These are phyloP conservation scores for Colletotrichum sp. DNA, from an alignment of 2,329 filamentous ascomycete species.

Conservation along the genomic window DNA sequence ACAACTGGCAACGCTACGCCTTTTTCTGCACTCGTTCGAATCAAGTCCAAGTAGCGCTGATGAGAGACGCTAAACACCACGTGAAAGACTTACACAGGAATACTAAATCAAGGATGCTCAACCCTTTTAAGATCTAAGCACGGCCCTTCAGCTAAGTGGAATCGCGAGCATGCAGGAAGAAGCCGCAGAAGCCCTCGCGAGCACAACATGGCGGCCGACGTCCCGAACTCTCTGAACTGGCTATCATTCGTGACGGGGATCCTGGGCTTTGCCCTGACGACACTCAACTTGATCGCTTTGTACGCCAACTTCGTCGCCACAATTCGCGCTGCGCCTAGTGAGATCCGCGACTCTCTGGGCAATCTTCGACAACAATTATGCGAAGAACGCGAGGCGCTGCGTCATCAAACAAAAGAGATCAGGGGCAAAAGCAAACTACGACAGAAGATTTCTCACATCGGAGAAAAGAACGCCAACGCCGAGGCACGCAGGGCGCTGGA, in stretches of 20 bases:
- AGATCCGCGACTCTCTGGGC: constrained; percentile 13
- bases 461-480: background rate
- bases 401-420: constrained; percentile 11
- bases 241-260: constrained; percentile 17
- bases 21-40: background rate
- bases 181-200: background rate
- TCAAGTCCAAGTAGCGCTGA: background rate
- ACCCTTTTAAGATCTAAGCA: background rate
- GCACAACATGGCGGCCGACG: background rate
- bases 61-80: background rate
- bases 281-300: constrained; percentile 12
- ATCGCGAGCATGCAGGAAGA: background rate
- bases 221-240: constrained; percentile 17
- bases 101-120: background rate
- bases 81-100: background rate
- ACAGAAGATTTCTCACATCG: background rate
- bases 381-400: constrained; percentile 14
- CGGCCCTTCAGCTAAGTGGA: background rate
- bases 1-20: constrained; percentile 17
- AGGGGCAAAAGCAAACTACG: constrained; percentile 1
- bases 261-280: constrained; percentile 10
- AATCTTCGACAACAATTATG: constrained; percentile 15
- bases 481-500: constrained; percentile 2
- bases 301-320: constrained; percentile 16
- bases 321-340: background rate